Base-by-base conservation (phyloP, 2,329 filamentous ascomycete genomes). In the Aspergillus ochraceoroseus region DNA sequence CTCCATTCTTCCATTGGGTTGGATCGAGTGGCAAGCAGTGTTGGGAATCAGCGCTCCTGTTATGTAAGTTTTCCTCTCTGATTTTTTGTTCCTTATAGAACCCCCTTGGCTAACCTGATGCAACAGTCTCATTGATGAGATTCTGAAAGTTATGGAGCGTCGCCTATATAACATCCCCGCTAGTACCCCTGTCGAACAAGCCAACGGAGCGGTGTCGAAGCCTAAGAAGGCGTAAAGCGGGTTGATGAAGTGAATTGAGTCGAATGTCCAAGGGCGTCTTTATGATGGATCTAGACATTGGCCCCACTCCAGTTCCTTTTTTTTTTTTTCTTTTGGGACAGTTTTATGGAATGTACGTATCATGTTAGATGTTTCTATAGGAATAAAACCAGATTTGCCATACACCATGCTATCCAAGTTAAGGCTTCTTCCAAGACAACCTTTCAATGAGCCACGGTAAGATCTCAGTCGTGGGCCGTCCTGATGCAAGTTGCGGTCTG, bases 11-110 rank as follows among this genome's bases (percentile, higher is more conserved):
- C 89, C 92, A 7, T 69, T 98, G 52, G 83, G 90, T 61, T 79
- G 77, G 78, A 74, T 70, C 13, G 92, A 98, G 68, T 98, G 92
- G 92, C 81, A 87, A 69, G 89, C 94, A 12, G 92, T 98, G 32
- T 59, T 95, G 49, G 66, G 74, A 20, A 92, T 96, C 61, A 95
- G 89, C 66, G 82, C 82, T 12, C 92, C 92, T 29, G 94, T 98
- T 50, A 84, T 98, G 82, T 87, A 76, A 84, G 86, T 77, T 25
- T 11, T 20, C 7, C 18, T 3, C 35, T 29, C 15, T 15, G 9
- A 22, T 23, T 30, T 33, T 7, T 14, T 13, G 12, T 28, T 32
- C 12, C n/a, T 36, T 19, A 36, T 41, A 22, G 12, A 6, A n/a
- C n/a, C n/a, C n/a, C n/a, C n/a, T n/a, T 36, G 43, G 32, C 52